A percentile compares a stretch with the other conserved stretches of the same genome.
phyloP scores from a whole-genome alignment of 106 monocot genomes.

The Dioscorea dumetorum region DNA sequence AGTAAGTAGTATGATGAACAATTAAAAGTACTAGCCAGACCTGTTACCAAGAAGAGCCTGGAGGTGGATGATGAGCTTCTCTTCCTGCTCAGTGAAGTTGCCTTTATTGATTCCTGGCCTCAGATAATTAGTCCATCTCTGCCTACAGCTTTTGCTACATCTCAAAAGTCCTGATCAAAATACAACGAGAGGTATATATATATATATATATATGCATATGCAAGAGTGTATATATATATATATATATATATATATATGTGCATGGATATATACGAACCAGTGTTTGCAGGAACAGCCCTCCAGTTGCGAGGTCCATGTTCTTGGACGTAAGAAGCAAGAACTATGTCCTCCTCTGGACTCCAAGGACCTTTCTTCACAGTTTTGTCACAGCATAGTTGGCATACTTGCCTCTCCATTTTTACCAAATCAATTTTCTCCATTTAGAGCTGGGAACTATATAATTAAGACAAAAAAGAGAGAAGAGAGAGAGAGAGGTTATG shows the following conservation, averaged over 20 bases:
- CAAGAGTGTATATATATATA: too few species aligned
- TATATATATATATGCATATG: too few species aligned
- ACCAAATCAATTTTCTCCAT: too few species aligned
- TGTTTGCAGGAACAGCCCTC: conserved; percentile 39
- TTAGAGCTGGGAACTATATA: too few species aligned
- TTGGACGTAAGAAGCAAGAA: conserved; percentile 36
- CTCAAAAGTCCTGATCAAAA: conserved; percentile 29
- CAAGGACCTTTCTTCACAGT: conserved; percentile 50
- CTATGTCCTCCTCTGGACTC: conserved; percentile 51
- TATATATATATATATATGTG: background rate
- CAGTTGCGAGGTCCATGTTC: conserved; percentile 45
- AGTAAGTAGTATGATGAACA: too few species aligned
- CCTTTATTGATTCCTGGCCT: conserved; percentile 49
- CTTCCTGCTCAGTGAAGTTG: conserved; percentile 41
- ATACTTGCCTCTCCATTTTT: conserved; percentile 38
- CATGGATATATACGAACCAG: conserved; percentile 10
- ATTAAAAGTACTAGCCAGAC: background rate
- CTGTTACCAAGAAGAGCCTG: conserved; percentile 51
- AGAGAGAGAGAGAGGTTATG: too few species aligned
- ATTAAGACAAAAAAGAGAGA: too few species aligned
- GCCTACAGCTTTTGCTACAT: conserved; percentile 54
- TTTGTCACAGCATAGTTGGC: conserved; percentile 40
- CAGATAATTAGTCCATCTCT: conserved; percentile 48
- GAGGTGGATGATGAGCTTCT: conserved; percentile 54
- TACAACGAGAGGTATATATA: background rate